Conservation (phyloP, 1,139 yeast species). For the Taphrina communis region DNA sequence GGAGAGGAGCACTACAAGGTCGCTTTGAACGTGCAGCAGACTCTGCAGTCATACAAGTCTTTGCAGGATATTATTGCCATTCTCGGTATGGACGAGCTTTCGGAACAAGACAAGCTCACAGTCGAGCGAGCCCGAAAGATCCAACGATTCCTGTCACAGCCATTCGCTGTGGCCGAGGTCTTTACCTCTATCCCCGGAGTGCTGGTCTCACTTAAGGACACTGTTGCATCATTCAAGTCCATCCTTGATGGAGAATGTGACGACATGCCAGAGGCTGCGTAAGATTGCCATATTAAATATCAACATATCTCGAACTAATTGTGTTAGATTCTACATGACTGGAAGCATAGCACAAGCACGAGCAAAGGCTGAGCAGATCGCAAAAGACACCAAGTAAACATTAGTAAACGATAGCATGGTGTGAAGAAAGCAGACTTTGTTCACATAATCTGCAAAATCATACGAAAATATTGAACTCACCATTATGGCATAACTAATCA, state of each 20-base stretch:
- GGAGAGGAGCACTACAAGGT: slow-evolving; percentile 98
- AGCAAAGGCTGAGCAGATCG: slow-evolving; percentile 31
- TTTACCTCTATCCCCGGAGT: slow-evolving; percentile 99
- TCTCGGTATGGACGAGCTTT: slow-evolving; percentile 99
- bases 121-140: slow-evolving; percentile 99
- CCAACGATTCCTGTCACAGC: slow-evolving; percentile 99
- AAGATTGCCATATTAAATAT: not conserved
- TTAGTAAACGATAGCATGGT: not conserved
- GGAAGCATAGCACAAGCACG: slow-evolving; percentile 64
- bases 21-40: slow-evolving; percentile 95
- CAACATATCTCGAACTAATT: not conserved
- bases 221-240: slow-evolving; percentile 92
- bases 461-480: slow-evolving; percentile 1
- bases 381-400: slow-evolving; percentile 29
- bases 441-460: not conserved
- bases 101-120: slow-evolving; percentile 96
- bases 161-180: slow-evolving; percentile 99
- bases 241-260: slow-evolving; percentile 98
- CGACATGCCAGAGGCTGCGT: slow-evolving; percentile 95
- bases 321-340: slow-evolving; percentile 86
- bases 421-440: not conserved
- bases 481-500: no score
- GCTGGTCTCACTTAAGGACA: slow-evolving; percentile 94
- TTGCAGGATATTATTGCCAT: slow-evolving; percentile 99
- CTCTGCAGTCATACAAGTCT: slow-evolving; percentile 99